Evolutionary conservation across 495 filamentous ascomycete genomes (phyloP), one percentile per base, ranked within the genome.

Genomic region (Mytilinidion resinicola): DNA sequence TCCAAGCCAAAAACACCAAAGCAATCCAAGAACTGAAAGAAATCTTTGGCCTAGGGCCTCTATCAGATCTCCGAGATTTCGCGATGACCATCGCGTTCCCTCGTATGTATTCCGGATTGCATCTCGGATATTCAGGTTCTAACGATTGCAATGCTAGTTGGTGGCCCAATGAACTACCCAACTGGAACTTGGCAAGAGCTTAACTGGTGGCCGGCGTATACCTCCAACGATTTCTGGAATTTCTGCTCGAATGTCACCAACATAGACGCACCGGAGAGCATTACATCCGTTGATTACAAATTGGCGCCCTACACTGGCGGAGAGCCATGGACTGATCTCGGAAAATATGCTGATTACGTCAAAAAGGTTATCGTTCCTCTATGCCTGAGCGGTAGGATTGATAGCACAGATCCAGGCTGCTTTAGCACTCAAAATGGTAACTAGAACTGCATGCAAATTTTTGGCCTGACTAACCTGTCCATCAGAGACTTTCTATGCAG

Each of bases 61-160:
- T 87, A 41, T 81, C 78, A 3, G 70, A 80, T 56, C 70, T 78
- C 55, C 72, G 77, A 35, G 83, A 87, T 66, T 89, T 90, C 60
- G 85, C 82, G 7, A 56, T 57, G 48, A 64, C 62, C 7, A 64
- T 61, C 33, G 57, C 56, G 1, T 60, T 60, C 17, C 62, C 62
- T 0, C 55, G 21, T 53, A 20, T 6, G 9, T 33, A n/a, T 50
- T 19, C 9, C 15, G 4, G 11, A n/a, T 37, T 17, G 12, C 39
- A 4, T 20, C 17, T 14, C 12, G 17, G 2, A 47, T 12, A 6
- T 6, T 12, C 15, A 36, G 41, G 33, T 36, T 44, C 12, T 38
- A 20, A 42, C n/a, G n/a, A n/a, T 25, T 36, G 14, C 33, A 10
- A 25, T 39, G 10, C 9, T 14, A 51, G 37, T 64, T 37, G 64